Evolutionary conservation across 1,284 basidiomycete genomes (phyloP), one percentile per base, ranked within the genome.

Genomic region (Heterobasidion parviporum): DNA sequence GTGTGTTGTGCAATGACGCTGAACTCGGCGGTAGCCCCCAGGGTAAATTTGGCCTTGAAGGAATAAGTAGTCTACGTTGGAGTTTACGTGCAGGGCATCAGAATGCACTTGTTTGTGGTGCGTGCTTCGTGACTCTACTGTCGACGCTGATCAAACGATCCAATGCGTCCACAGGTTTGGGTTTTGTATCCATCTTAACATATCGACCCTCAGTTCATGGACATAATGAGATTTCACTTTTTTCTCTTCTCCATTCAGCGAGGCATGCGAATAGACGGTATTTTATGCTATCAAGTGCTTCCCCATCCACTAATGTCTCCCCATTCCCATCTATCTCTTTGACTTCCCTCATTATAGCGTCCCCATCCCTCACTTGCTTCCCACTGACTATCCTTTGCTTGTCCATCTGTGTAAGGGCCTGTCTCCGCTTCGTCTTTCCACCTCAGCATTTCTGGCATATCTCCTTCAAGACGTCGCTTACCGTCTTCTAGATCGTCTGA

Each of bases 21-120:
- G 58, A 44, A 66, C 64, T 54, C 61, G 63, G 18, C 62, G 60
- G 8, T 63, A 70, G 51, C n/a, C 35, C 59, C 62, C 49, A 59
- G 16, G 36, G 35, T 55, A 34, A 62, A 62, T 32, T 34, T 62
- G 8, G 61, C 43, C 20, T 34, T 57, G 32, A 56, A 56, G 50
- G 50, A 59, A 8, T 61, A 57, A 61, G 20, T 15, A 10, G 12
- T 16, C 15, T 26, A 5, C 26, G 6, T 26, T 1, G 26, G 26
- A 5, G 1, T 26, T 26, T 5, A 26, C 4, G 26, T 26, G 26
- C 26, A 26, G 26, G 26, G 26, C 26, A 26, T 26, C 26, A 26
- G 26, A 4, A 26, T 26, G 6, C 26, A 26, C 26, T 5, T 26
- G 26, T 3, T 26, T 26, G 26, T 26, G 26, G 26, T 26, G 26